A percentile compares a stretch with the other conserved stretches of the same genome.
Conservation (phyloP, 1,284 basidiomycete genomes). For the Trametes pubescens region DNA sequence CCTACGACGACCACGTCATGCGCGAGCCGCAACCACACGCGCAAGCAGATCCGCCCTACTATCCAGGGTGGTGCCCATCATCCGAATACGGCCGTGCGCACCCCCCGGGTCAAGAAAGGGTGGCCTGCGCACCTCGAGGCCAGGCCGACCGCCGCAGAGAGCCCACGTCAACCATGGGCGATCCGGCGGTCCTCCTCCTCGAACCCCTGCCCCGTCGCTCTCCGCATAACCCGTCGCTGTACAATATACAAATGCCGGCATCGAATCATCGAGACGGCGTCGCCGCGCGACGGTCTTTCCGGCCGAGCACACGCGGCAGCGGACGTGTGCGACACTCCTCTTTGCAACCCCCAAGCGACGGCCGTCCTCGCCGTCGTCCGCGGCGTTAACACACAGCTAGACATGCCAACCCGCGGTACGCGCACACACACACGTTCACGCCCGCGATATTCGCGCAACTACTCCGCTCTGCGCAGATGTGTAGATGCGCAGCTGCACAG, state of each 20-base stretch:
- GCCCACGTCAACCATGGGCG: slow-evolving; percentile 8
- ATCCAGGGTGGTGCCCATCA: slow-evolving; percentile 10
- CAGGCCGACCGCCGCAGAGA: slow-evolving; percentile 11
- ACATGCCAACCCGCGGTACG: slow-evolving; percentile 9
- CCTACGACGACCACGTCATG: background rate
- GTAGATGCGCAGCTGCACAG: too few species aligned
- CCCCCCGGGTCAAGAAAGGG: slow-evolving; percentile 8
- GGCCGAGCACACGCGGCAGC: background rate
- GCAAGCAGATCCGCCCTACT: background rate
- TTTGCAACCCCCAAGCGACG: background rate
- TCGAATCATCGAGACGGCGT: background rate
- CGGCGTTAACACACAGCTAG: background rate
- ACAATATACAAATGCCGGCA: slow-evolving; percentile 7
- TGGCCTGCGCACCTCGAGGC: slow-evolving; percentile 11
- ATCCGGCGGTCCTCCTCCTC: slow-evolving; percentile 11
- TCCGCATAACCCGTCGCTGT: slow-evolving; percentile 6
- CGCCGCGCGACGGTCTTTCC: background rate
- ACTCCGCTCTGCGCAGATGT: background rate
- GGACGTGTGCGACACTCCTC: background rate
- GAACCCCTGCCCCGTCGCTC: slow-evolving; percentile 2
- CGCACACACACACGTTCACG: slow-evolving; percentile 12
- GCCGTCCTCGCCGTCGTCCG: background rate
- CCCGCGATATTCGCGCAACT: background rate
- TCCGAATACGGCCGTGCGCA: slow-evolving; percentile 3
- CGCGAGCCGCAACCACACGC: slow-evolving; percentile 1